Evolutionary conservation across 805 yeast genomes (phyloP).

Genomic region (Phaffomyces thermotolerans): DNA sequence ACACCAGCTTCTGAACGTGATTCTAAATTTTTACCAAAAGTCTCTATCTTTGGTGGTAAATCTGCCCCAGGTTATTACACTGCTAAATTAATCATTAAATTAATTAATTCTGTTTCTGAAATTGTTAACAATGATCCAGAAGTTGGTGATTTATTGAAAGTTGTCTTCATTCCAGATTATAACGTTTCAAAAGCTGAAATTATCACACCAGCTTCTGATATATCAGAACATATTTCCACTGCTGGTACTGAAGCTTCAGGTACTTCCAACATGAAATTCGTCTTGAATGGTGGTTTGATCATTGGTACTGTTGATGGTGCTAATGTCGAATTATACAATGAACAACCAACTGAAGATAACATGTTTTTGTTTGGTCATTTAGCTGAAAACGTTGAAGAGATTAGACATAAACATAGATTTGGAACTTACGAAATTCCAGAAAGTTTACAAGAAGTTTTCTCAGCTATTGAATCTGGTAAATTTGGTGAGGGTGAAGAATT

Average conservation of each 20-base stretch:
- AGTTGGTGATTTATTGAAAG: constrained; percentile 70
- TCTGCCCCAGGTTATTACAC: constrained; percentile 97
- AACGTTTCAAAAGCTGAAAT: constrained; percentile 92
- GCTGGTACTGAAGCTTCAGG: constrained; percentile 98
- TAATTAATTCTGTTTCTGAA: constrained; percentile 72
- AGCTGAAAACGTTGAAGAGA: constrained; percentile 82
- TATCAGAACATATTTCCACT: constrained; percentile 90
- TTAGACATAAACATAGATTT: constrained; percentile 67
- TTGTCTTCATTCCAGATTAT: constrained; percentile 85
- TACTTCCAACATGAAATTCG: constrained; percentile 93
- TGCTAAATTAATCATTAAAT: constrained; percentile 85
- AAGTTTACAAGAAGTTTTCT: constrained; percentile 54
- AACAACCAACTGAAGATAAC: constrained; percentile 90
- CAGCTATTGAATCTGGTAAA: constrained; percentile 54
- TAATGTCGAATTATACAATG: constrained; percentile 78
- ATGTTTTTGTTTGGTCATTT: constrained; percentile 88
- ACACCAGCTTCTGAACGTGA: constrained; percentile 56
- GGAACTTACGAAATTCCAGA: constrained; percentile 50
- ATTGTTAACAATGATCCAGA: constrained; percentile 76
- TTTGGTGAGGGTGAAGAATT: constrained; percentile 70
- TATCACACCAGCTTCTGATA: constrained; percentile 82
- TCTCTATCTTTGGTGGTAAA: constrained; percentile 85
- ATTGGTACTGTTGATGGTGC: constrained; percentile 98
- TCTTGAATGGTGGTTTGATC: constrained; percentile 86
- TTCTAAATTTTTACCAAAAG: constrained; percentile 59